Base-by-base conservation (phyloP, 75 land plant genomes). In the Picea glauca region DNA sequence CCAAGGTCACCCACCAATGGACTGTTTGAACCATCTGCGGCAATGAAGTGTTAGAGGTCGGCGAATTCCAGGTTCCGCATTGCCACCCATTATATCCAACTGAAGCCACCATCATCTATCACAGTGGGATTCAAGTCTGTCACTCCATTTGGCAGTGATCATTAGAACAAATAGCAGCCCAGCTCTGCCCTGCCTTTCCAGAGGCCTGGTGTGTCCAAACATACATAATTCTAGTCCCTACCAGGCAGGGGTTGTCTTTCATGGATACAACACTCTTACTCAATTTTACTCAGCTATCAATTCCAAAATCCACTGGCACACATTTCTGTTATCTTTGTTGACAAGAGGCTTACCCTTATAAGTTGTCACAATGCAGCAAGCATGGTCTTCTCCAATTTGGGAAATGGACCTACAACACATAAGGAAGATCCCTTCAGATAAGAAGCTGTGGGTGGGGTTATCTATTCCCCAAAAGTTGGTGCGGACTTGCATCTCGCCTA, bases 101-200 rank as follows among this genome's bases (percentile, higher is more conserved):
- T 58, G 84, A 83, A 43, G 84, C 84, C n/a, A 79, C 84, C 59
- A 75, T 54, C 40, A 83, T 40, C 76, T 62, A 73, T 64, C 70
- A 74, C 63, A 60, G 72, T 58, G 66, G 84, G 84, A 76, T 81
- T 83, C 58, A 78, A 83, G 74, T 78, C 84, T 21, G 66, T 46
- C 30, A 64, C 58, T 21, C 76, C 84, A 35, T 58, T 30, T 21
- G 84, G 84, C 74, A 81, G 58, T 78, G 74, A 59, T 63, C 58
- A 62, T 56, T 83, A 60, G 54, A 33, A 56, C 79, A 83, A 72
- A 83, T 81, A 46, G 80, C 81, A 43, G 77, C 63, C 81, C 81
- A 78, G 81, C 81, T 66, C 57, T 58, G 56, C 75, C 81, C 32
- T 35, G 67, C 38, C 38, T 35, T 64, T 64, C 26, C 13, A 64